Evolutionary conservation across 1,284 basidiomycete genomes (phyloP).

Genomic region (Pholiota adiposa): DNA sequence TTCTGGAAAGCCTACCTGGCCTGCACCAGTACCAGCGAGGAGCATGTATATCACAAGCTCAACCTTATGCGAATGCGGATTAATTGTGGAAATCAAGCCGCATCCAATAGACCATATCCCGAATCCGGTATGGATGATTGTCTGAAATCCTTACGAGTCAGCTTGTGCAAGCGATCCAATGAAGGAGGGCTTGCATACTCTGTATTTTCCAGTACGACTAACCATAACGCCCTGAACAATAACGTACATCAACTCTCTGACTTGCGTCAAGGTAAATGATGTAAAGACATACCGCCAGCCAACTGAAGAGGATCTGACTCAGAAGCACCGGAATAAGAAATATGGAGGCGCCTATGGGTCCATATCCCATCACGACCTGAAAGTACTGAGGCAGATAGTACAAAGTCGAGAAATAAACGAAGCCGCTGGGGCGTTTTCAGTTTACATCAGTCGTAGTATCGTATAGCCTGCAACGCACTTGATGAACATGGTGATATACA

Average conservation of each 20-base stretch:
- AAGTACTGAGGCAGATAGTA: slow-evolving; percentile 79
- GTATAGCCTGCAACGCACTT: slow-evolving; percentile 44
- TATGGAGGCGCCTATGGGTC: slow-evolving; percentile 62
- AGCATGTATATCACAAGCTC: slow-evolving; percentile 72
- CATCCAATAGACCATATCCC: slow-evolving; percentile 71
- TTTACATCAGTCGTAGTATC: neutral
- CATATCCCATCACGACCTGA: slow-evolving; percentile 69
- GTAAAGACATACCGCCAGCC: slow-evolving; percentile 47
- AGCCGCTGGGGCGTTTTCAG: slow-evolving; percentile 41
- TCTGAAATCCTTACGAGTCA: slow-evolving; percentile 33
- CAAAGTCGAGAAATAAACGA: slow-evolving; percentile 62
- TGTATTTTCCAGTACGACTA: slow-evolving; percentile 68
- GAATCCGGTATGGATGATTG: slow-evolving; percentile 70
- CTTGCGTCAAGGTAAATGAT: neutral
- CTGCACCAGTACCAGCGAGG: slow-evolving; percentile 70
- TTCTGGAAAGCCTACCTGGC: slow-evolving; percentile 47
- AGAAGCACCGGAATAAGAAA: slow-evolving; percentile 70
- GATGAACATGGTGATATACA: slow-evolving; percentile 70
- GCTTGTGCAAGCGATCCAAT: neutral
- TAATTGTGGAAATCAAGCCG: slow-evolving; percentile 70
- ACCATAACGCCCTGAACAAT: slow-evolving; percentile 59
- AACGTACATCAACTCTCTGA: neutral
- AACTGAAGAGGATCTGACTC: slow-evolving; percentile 62
- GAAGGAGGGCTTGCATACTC: slow-evolving; percentile 40
- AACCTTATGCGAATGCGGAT: slow-evolving; percentile 49